These are phyloP conservation scores for Phyllachora maydis DNA, from an alignment of 2,329 filamentous ascomycete genomes.

Conservation along the genomic window DNA sequence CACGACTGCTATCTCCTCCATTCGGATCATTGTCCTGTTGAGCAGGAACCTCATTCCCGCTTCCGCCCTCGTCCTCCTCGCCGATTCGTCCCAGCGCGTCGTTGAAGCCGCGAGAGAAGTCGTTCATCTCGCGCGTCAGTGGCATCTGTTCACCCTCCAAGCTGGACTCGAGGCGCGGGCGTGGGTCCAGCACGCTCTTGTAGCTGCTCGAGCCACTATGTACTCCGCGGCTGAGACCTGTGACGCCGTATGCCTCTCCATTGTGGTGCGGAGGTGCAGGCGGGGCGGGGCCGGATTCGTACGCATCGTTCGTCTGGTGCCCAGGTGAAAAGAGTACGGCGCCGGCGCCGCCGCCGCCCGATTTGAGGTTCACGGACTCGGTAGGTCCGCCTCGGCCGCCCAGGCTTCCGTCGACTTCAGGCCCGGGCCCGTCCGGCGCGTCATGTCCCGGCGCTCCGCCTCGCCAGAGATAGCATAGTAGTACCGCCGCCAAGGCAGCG, in stretches of 20 bases:
- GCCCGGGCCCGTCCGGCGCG: too few relatives aligned
- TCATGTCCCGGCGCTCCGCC: too few relatives aligned
- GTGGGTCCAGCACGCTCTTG: slow-evolving; percentile 2
- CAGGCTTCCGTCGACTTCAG: too few relatives aligned
- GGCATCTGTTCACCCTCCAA: slow-evolving; percentile 16
- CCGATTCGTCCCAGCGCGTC: slow-evolving; percentile 16
- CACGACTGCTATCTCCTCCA: neutral
- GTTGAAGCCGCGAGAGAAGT: slow-evolving; percentile 21
- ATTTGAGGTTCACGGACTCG: slow-evolving; percentile 16
- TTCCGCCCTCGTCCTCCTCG: slow-evolving; percentile 14
- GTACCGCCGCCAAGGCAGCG: too few relatives aligned
- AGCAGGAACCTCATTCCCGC: neutral
- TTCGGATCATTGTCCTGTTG: neutral
- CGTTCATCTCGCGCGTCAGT: slow-evolving; percentile 20
- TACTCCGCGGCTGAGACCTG: neutral
- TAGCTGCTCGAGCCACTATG: slow-evolving; percentile 1
- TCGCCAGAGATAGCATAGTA: too few relatives aligned
- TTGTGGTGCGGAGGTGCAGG: slow-evolving; percentile 4
- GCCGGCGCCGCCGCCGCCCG: slow-evolving; percentile 10
- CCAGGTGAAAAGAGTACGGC: slow-evolving; percentile 19
- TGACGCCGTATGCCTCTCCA: slow-evolving; percentile 6
- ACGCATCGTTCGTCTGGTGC: slow-evolving; percentile 12
- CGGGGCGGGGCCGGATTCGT: slow-evolving; percentile 7
- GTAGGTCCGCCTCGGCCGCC: slow-evolving; percentile 11
- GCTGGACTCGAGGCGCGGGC: slow-evolving; percentile 2